These are phyloP conservation scores for Aspergillus biplanus DNA, from an alignment of 495 filamentous ascomycete species.

Conservation along the genomic window DNA sequence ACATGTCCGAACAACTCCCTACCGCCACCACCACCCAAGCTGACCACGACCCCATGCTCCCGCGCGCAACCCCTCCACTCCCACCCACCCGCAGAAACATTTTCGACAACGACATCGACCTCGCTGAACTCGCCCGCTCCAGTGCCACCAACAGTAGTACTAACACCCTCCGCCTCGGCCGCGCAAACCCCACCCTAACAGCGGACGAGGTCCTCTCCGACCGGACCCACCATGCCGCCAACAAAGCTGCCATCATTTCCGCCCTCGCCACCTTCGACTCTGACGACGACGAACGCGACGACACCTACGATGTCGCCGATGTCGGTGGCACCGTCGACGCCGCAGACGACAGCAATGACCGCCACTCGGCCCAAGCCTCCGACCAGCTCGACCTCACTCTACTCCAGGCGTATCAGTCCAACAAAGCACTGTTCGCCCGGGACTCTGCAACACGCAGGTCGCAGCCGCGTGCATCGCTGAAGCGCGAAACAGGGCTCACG, in stretches of 20 bases:
- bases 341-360: constrained; percentile 44
- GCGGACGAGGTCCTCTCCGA: constrained; percentile 65
- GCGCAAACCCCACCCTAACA: constrained; percentile 61
- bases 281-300: constrained; percentile 95
- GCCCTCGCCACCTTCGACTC: constrained; percentile 90
- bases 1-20: constrained; percentile 47
- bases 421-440: constrained; percentile 66
- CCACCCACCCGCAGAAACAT: constrained; percentile 61
- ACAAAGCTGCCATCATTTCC: constrained; percentile 88
- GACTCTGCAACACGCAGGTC: constrained; percentile 69
- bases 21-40: constrained; percentile 16
- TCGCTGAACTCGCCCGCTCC: constrained; percentile 67
- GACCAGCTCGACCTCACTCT: constrained; percentile 52
- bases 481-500: constrained; percentile 80
- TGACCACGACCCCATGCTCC: constrained; percentile 36
- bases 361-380: constrained; percentile 29
- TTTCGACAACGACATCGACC: constrained; percentile 74
- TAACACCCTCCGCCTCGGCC: constrained; percentile 72
- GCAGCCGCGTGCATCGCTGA: constrained; percentile 62
- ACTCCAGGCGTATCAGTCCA: constrained; percentile 67
- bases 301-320: constrained; percentile 92
- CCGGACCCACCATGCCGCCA: constrained; percentile 56
- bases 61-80: constrained; percentile 45
- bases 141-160: constrained; percentile 40
- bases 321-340: constrained; percentile 85